Evolutionary conservation across 257 asterid species (phyloP), one percentile per base, ranked within the genome.

Genomic region (Echium plantagineum): DNA sequence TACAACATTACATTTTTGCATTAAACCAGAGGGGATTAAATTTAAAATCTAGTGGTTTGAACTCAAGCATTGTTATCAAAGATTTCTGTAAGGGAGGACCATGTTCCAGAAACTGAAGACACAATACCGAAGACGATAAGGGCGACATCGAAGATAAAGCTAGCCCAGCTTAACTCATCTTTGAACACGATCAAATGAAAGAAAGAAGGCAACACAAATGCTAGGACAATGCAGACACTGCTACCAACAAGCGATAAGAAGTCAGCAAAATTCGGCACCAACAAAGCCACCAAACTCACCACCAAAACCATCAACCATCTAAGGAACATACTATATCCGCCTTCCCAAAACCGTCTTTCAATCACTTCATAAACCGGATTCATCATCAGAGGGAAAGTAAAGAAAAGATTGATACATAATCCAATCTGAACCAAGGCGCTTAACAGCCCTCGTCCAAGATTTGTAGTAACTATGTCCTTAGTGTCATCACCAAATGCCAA

Each of bases 191-290:
- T 72, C 72, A 81, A 66, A 57, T 87, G 97, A 65, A 90, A 90
- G 67, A 87, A 71, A 0, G 94, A 73, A 12, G 97, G 96, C 79
- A 87, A 70, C 31, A 83, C 85, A 56, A 87, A 90, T 2, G 94
- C 96, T 57, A 90, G 81, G 26, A 76, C 72, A 60, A 88, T 73
- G 73, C 97, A 87, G n/a, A 85, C 89, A 74, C 95, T 90, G 71
- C 97, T 83, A 32, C 96, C 95, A 9, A 87, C 94, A 63, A 90
- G 62, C 2, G 96, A 87, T 77, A 87, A 65, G 85, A 87, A 90
- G 74, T 90, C 97, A 1, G 96, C 87, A 10, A 90, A 87, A 67
- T 78, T 90, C 0, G 96, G 96, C 13, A 90, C 95, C 46, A 76
- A 60, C 56, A 90, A 59, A 0, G 94, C 95, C 20, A 81, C 76